Evolutionary conservation across 2,329 filamentous ascomycete genomes (phyloP).

Genomic region (Ilyonectria robusta): DNA sequence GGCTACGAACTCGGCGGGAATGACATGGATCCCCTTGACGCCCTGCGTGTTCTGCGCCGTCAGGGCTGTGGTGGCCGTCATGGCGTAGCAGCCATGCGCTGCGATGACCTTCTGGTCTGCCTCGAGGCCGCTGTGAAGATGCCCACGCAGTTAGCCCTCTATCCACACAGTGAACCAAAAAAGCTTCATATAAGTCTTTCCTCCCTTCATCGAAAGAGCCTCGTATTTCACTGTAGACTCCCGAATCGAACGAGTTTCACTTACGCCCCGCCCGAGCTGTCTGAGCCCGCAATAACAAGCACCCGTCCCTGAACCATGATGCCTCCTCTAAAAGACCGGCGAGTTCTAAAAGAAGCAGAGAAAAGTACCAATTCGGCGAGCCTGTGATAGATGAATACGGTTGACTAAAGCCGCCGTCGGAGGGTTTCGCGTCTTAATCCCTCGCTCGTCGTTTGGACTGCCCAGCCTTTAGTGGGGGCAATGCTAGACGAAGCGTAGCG

Average conservation of each 20-base stretch:
- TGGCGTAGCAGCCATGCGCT: constrained; percentile 93
- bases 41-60: constrained; percentile 96
- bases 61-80: constrained; percentile 94
- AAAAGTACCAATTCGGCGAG: not conserved
- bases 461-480: constrained; percentile 24
- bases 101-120: constrained; percentile 96
- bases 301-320: constrained; percentile 67
- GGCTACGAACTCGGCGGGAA: constrained; percentile 83
- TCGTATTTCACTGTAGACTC: not conserved
- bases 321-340: not conserved
- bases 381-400: not conserved
- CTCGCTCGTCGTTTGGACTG: constrained; percentile 19
- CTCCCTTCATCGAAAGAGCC: too few relatives aligned
- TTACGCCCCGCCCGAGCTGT: constrained; percentile 90
- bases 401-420: not conserved
- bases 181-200: not conserved
- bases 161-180: not conserved
- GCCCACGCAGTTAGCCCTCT: not conserved
- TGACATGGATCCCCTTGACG: constrained; percentile 84
- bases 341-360: not conserved
- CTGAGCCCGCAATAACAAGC: constrained; percentile 88
- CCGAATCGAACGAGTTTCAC: constrained; percentile 47
- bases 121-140: constrained; percentile 81
- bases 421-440: constrained; percentile 22
- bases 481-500: constrained; percentile 2